Evolutionary conservation across 2,329 filamentous ascomycete genomes (phyloP).

Genomic region (Monosporascus sp.): DNA sequence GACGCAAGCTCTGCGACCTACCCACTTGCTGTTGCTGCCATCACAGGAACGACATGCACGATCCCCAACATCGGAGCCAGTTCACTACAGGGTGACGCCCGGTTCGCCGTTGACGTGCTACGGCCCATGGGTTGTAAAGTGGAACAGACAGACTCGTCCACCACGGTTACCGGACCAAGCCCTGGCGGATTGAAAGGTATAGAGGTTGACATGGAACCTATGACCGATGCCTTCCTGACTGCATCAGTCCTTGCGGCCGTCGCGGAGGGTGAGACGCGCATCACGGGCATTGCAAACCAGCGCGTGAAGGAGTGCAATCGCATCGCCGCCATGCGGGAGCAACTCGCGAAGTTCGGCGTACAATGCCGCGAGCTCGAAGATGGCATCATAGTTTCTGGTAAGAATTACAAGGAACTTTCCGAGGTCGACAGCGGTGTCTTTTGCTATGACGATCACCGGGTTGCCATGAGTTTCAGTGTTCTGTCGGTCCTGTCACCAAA

Average conservation of each 20-base stretch:
- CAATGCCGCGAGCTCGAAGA: constrained; percentile 83
- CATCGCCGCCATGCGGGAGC: constrained; percentile 90
- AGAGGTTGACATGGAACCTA: constrained; percentile 92
- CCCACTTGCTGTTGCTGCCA: constrained; percentile 86
- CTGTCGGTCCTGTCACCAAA: constrained; percentile 66
- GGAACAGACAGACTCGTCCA: constrained; percentile 76
- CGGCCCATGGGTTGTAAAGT: constrained; percentile 91
- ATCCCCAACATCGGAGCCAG: constrained; percentile 91
- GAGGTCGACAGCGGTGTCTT: constrained; percentile 65
- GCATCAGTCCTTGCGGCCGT: constrained; percentile 90
- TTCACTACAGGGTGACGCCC: constrained; percentile 90
- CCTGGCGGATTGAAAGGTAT: constrained; percentile 69
- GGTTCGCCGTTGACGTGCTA: constrained; percentile 86
- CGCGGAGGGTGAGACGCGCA: constrained; percentile 75
- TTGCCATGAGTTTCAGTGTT: constrained; percentile 98
- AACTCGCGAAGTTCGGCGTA: constrained; percentile 91
- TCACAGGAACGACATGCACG: constrained; percentile 92
- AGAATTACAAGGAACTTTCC: constrained; percentile 39
- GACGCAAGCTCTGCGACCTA: constrained; percentile 98
- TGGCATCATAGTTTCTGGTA: constrained; percentile 72
- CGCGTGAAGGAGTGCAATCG: constrained; percentile 97
- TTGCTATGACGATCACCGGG: constrained; percentile 96
- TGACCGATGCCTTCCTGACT: constrained; percentile 97
- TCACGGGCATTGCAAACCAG: constrained; percentile 94
- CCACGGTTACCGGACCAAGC: constrained; percentile 86